phyloP scores from a whole-genome alignment of 305 asterid genomes.

The Solanum hybrid region DNA sequence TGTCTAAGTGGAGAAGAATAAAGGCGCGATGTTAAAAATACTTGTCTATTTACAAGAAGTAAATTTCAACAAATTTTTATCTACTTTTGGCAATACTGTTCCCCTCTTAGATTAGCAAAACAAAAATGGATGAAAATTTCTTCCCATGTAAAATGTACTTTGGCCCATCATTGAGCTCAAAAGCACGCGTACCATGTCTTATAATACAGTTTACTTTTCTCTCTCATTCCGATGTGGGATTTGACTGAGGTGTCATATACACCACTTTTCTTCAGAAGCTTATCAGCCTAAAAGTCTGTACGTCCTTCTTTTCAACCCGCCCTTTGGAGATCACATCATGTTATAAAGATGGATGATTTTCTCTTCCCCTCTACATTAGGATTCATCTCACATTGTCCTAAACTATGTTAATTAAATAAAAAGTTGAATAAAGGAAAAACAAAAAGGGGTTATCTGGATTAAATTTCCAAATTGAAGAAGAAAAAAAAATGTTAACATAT shows the following conservation, averaged over 20 bases:
- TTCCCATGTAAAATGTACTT: not conserved
- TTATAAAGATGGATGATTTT: not conserved
- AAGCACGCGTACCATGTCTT: not conserved
- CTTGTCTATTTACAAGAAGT: not conserved
- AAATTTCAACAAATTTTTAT: not conserved
- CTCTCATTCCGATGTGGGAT: not conserved
- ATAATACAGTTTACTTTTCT: not conserved
- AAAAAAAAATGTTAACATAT: not conserved
- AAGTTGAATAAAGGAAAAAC: not conserved
- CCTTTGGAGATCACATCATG: not conserved
- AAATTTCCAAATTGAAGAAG: not conserved
- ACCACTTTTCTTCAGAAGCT: not conserved
- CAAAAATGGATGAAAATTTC: slow-evolving; percentile 19
- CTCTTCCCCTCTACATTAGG: slow-evolving; percentile 8
- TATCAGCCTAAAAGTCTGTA: not conserved
- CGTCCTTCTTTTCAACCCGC: not conserved
- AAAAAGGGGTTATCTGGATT: not conserved
- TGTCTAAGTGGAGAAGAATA: not conserved
- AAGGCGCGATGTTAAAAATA: not conserved
- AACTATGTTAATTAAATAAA: slow-evolving; percentile 1
- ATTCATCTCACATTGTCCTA: slow-evolving; percentile 10
- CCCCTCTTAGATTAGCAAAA: slow-evolving; percentile 13
- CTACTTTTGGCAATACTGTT: not conserved
- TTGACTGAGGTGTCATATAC: not conserved
- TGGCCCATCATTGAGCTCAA: not conserved